Evolutionary conservation across 106 monocot species (phyloP).

Genomic region (Acorus gramineus): DNA sequence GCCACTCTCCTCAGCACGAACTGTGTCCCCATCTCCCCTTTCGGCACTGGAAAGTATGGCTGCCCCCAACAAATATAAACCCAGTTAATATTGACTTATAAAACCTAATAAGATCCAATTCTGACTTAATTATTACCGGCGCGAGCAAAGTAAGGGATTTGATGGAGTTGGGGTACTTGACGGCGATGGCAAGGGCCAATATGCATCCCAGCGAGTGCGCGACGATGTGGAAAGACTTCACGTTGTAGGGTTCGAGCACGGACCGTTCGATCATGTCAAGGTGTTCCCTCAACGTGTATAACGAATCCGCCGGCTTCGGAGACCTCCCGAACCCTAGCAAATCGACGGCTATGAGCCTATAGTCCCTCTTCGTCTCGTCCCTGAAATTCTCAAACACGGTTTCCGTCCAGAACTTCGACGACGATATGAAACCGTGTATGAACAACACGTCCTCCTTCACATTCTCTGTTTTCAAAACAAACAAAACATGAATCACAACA

Average conservation of each 20-base stretch:
- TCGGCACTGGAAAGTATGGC: conserved; percentile 70
- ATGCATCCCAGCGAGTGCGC: conserved; percentile 14
- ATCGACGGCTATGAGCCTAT: conserved; percentile 11
- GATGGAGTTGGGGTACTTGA: conserved; percentile 10
- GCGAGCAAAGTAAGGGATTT: conserved; percentile 12
- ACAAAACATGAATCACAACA: no score
- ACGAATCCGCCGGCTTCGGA: conserved; percentile 14
- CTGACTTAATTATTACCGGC: conserved; percentile 1
- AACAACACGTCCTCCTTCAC: conserved; percentile 10
- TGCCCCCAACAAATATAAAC: neutral
- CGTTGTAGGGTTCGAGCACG: conserved; percentile 11
- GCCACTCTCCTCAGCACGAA: conserved; percentile 66
- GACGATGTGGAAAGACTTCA: conserved; percentile 10
- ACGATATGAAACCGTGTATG: conserved; percentile 14
- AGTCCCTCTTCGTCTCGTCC: neutral
- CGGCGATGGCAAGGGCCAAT: conserved; percentile 12
- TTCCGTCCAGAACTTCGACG: conserved; percentile 10
- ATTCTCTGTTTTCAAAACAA: no score
- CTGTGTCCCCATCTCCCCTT: conserved; percentile 46
- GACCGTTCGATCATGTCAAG: conserved; percentile 6
- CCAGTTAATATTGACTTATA: no score
- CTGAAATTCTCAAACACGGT: conserved; percentile 11
- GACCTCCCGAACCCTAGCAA: conserved; percentile 13
- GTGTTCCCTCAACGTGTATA: conserved; percentile 15
- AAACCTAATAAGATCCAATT: no score